These are phyloP conservation scores for Salinomyces thailandicus DNA, from an alignment of 2,329 filamentous ascomycete genomes.

Conservation along the genomic window DNA sequence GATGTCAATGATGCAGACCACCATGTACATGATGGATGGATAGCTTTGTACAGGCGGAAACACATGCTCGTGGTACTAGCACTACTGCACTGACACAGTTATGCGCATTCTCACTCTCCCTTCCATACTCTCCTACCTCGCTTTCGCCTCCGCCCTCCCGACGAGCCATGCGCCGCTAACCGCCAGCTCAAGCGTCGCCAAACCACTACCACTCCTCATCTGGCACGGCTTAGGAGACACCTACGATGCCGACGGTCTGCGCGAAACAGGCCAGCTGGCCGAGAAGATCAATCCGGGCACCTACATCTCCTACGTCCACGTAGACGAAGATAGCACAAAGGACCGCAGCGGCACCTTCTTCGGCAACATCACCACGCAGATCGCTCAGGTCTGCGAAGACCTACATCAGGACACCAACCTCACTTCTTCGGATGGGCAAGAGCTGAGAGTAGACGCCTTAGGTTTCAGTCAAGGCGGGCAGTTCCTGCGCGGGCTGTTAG, in stretches of 20 bases:
- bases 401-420: slow-evolving; percentile 55
- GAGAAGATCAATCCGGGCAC: slow-evolving; percentile 69
- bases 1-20: background rate
- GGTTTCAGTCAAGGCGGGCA: slow-evolving; percentile 95
- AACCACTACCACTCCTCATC: slow-evolving; percentile 74
- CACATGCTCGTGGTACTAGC: background rate
- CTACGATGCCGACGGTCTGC: slow-evolving; percentile 65
- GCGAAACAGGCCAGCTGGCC: slow-evolving; percentile 59
- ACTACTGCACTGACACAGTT: too few relatives aligned
- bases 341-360: slow-evolving; percentile 83
- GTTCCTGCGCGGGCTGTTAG: slow-evolving; percentile 82
- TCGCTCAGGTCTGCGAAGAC: slow-evolving; percentile 65
- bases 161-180: slow-evolving; percentile 8
- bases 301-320: slow-evolving; percentile 66
- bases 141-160: slow-evolving; percentile 8
- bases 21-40: too few relatives aligned
- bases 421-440: background rate
- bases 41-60: too few relatives aligned
- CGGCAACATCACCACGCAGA: slow-evolving; percentile 74
- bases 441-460: slow-evolving; percentile 60
- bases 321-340: slow-evolving; percentile 52
- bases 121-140: slow-evolving; percentile 8
- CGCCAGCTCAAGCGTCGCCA: slow-evolving; percentile 5
- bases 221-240: slow-evolving; percentile 84
- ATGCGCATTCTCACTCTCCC: slow-evolving; percentile 10